Base-by-base conservation (phyloP, 2,329 filamentous ascomycete species). In the Botrytis cinerea region DNA sequence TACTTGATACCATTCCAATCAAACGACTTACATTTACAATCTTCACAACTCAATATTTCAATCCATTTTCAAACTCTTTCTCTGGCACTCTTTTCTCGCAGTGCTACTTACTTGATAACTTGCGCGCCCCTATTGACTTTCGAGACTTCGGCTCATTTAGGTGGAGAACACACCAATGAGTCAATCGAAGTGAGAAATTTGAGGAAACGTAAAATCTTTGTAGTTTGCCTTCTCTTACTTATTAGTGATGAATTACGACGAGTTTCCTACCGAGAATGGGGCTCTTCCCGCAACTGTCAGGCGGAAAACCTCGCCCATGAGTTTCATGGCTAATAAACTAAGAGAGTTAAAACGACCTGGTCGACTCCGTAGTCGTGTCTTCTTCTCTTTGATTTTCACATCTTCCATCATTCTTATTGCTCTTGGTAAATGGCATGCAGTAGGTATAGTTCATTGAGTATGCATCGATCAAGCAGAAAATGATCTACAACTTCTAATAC, bases 331-430 rank as follows among this genome's bases (percentile, higher is more conserved):
- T 46, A 75, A 77, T 43, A 18, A 77, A 25, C 38, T 77, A 35
- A 73, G 73, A 59, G 73, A 74, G 46, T 60, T 79, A 12, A 68
- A 74, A 59, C 73, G 76, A 35, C 77, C 76, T 38, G 75, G 75
- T 68, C 73, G 76, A 40, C 57, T 77, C 60, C 75, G 76, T 28
- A 73, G 74, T 43, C 68, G 74, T 35, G 48, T 76, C 20, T 32
- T 78, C 2, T 72, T 75, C n/a, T 61, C 61, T 4, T 9, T 70
- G 2, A 60, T 78, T 46, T 51, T 71, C 35, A n/a, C 75, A 9
- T 46, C 67, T 40, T 72, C 74, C 16, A 71, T 70, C n/a, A 10
- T 78, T 6, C 75, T 74, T 51, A 38, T 70, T 59, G 46, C 74
- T 71, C 38, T 74, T 40, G 74, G 61, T 38, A 68, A 60, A 70